Evolutionary conservation across 805 yeast genomes (phyloP).

Genomic region (Kazachstania psychrophila): DNA sequence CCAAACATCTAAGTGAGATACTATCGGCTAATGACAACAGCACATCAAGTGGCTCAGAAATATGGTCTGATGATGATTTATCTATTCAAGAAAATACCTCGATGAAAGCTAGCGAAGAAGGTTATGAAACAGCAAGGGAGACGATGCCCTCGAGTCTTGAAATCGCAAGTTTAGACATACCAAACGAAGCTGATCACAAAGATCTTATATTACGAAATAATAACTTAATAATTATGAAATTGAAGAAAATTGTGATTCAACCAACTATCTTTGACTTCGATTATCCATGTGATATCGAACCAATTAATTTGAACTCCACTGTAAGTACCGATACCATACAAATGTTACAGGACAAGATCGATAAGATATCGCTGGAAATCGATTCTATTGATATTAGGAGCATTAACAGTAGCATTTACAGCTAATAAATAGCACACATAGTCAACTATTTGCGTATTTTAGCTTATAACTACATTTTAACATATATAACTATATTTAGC

Average conservation of each 20-base stretch:
- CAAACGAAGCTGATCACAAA: not conserved
- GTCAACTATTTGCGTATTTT: too few relatives aligned
- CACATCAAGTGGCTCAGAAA: slow-evolving; percentile 9
- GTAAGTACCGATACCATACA: slow-evolving; percentile 3
- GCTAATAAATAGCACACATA: too few relatives aligned
- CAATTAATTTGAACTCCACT: not conserved
- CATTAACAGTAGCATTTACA: slow-evolving; percentile 9
- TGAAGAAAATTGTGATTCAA: not conserved
- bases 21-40: slow-evolving; percentile 20
- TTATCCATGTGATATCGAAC: slow-evolving; percentile 8
- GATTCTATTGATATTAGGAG: not conserved
- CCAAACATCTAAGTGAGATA: slow-evolving; percentile 6
- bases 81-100: slow-evolving; percentile 5
- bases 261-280: slow-evolving; percentile 1
- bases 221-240: not conserved
- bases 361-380: slow-evolving; percentile 5
- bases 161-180: slow-evolving; percentile 4
- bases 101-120: not conserved
- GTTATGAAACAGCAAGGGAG: slow-evolving; percentile 4
- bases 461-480: too few relatives aligned
- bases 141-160: slow-evolving; percentile 1
- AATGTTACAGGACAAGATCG: slow-evolving; percentile 12
- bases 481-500: too few relatives aligned
- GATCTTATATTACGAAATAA: not conserved
- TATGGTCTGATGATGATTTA: slow-evolving; percentile 23